Conservation (phyloP, 768 basidiomycete genomes). For the Mycena capillaripes region DNA sequence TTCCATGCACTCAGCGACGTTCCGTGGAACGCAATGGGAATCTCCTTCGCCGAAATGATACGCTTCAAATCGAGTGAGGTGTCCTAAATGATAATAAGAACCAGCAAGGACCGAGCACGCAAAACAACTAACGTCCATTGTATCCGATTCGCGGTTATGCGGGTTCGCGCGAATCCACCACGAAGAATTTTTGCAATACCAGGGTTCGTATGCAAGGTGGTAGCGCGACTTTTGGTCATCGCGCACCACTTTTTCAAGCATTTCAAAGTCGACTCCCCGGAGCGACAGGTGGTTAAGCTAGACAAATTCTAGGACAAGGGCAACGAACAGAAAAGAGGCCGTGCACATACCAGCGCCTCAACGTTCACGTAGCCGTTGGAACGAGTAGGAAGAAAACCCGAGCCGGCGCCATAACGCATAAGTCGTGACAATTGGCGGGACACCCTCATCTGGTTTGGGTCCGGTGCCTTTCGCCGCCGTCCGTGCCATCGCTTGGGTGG, state of each 20-base stretch:
- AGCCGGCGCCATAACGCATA: slow-evolving; percentile 18
- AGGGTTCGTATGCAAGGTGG: slow-evolving; percentile 58
- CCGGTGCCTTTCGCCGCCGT: background rate
- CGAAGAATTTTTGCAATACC: slow-evolving; percentile 39
- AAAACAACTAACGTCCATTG: slow-evolving; percentile 59
- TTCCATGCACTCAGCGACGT: slow-evolving; percentile 70
- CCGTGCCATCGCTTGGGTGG: background rate
- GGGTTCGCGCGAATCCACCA: slow-evolving; percentile 84
- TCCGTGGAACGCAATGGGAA: slow-evolving; percentile 72
- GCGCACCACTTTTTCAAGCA: slow-evolving; percentile 63
- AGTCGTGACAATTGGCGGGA: slow-evolving; percentile 28
- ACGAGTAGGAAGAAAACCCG: slow-evolving; percentile 11
- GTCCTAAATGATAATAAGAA: slow-evolving; percentile 38
- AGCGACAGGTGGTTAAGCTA: slow-evolving; percentile 74
- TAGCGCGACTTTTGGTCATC: slow-evolving; percentile 66
- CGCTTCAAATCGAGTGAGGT: slow-evolving; percentile 62
- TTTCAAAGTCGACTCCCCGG: slow-evolving; percentile 59
- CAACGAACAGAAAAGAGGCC: background rate
- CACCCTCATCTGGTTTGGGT: slow-evolving; percentile 9
- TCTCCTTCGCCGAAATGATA: slow-evolving; percentile 63
- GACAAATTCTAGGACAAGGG: background rate
- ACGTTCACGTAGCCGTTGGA: slow-evolving; percentile 33
- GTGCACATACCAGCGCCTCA: slow-evolving; percentile 24
- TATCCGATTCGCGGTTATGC: slow-evolving; percentile 39
- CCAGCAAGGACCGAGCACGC: background rate